Conservation (phyloP, 228 moss, liverwort and hornwort species). For the Sphagnum magellanicum region DNA sequence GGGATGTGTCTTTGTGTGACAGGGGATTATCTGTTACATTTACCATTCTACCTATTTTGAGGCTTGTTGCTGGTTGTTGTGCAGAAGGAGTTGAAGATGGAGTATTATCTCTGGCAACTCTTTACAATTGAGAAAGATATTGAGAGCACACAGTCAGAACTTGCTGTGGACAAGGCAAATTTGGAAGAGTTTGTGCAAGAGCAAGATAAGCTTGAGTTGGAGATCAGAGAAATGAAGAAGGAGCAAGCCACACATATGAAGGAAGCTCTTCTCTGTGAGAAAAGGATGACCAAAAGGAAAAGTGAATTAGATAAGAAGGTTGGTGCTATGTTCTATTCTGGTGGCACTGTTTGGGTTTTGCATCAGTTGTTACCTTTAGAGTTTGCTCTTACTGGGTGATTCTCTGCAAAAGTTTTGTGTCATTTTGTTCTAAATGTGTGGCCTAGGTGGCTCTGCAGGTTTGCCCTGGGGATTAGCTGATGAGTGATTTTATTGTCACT, state of each 20-base stretch:
- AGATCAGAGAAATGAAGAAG: conserved; percentile 74
- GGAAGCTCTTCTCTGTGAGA: conserved; percentile 68
- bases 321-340: conserved; percentile 3
- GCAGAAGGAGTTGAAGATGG: conserved; percentile 89
- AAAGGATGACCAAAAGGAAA: conserved; percentile 73
- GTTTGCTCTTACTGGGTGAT: too few species aligned
- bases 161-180: conserved; percentile 66
- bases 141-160: conserved; percentile 60
- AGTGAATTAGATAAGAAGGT: conserved; percentile 95
- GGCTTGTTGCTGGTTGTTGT: not conserved
- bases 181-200: conserved; percentile 62
- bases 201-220: conserved; percentile 70
- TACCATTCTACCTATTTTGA: too few species aligned
- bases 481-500: not conserved
- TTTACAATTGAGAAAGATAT: conserved; percentile 81
- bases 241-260: conserved; percentile 75
- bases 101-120: conserved; percentile 85
- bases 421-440: not conserved
- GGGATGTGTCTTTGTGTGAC: too few species aligned
- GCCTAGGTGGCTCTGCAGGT: not conserved
- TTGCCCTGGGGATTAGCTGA: not conserved
- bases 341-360: not conserved
- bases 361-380: not conserved
- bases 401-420: not conserved
- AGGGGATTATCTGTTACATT: too few species aligned